Evolutionary conservation across 2,329 filamentous ascomycete species (phyloP), one percentile per base, ranked within the genome.

Genomic region (Cordyceps cicadae): DNA sequence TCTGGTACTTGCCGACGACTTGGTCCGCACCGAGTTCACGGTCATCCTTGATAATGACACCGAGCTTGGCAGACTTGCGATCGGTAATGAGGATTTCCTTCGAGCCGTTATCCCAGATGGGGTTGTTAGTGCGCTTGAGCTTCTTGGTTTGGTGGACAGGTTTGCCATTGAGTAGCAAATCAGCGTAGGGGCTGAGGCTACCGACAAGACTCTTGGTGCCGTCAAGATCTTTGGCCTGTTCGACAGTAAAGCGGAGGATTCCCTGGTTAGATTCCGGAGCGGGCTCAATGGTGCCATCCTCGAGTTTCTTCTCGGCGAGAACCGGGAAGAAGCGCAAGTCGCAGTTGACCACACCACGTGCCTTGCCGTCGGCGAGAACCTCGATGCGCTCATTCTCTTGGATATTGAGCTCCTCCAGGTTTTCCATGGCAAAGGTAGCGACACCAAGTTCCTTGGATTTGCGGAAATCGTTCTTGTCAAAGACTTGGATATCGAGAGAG

Each of bases 261-360:
- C 94, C 95, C 21, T 93, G 96, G 70, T 93, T 93, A 17, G 90
- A 88, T 68, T 96, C 92, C 29, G 93, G 93, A 0, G 90, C 84
- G 3, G 92, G 90, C 67, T 91, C 87, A 51, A 84, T 77, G 63
- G 85, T 91, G 57, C 93, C 93, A 64, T 94, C 90, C 21, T 87
- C 83, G 14, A 89, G 78, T 68, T 86, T 89, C 60, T 80, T 79
- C 11, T 85, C 81, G 70, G 91, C 86, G 12, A 97, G 77, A 17
- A 99, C 90, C 0, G 94, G 94, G 84, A 97, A 99, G 81, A 97
- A 99, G 60, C 90, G 88, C 65, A 99, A 78, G 70, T 97, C 94
- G 59, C 86, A 86, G 60, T 87, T 85, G 14, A 99, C 72, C 7
- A 89, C 77, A 72, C 94, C 94, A 55, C 92, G 88, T 29, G 88